Conservation (phyloP, 768 basidiomycete species). For the Austroboletus eburneus region DNA sequence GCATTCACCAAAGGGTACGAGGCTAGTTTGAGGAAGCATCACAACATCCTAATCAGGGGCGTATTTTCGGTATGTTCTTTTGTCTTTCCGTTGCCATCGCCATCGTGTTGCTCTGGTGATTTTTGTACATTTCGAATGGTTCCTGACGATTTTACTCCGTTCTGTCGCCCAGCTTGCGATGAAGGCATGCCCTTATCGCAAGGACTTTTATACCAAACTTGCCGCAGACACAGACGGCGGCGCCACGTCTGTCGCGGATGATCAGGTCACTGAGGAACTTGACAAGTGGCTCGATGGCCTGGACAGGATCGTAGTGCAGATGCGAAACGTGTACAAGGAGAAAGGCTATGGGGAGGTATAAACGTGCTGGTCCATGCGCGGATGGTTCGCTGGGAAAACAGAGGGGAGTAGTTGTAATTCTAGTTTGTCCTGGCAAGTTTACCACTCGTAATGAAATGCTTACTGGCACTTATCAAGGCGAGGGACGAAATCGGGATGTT, state of each 20-base stretch:
- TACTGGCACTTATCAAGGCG: too few relatives aligned
- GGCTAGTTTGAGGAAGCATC: slow-evolving; percentile 75
- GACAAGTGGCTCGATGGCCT: slow-evolving; percentile 58
- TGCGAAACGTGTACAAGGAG: slow-evolving; percentile 51
- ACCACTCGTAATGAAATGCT: too few relatives aligned
- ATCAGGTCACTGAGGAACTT: slow-evolving; percentile 53
- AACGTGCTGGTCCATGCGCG: too few relatives aligned
- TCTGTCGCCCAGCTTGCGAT: slow-evolving; percentile 41
- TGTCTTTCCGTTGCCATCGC: too few relatives aligned
- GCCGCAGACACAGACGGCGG: slow-evolving; percentile 57
- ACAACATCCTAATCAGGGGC: slow-evolving; percentile 70
- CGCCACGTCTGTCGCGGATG: slow-evolving; percentile 34
- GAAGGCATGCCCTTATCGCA: slow-evolving; percentile 56
- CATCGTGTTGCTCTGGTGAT: too few relatives aligned
- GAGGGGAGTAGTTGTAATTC: too few relatives aligned
- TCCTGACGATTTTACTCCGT: neutral
- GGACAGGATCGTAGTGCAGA: slow-evolving; percentile 45
- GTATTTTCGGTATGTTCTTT: slow-evolving; percentile 46
- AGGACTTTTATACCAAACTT: slow-evolving; percentile 60
- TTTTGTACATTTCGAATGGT: neutral
- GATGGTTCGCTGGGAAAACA: too few relatives aligned
- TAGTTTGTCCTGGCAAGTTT: too few relatives aligned
- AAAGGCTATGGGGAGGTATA: slow-evolving; percentile 48
- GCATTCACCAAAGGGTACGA: slow-evolving; percentile 85
- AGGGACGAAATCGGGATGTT: too few relatives aligned